These are phyloP conservation scores for Saccharum hybrid DNA, from an alignment of 202 grass and related monocot species.

Conservation along the genomic window DNA sequence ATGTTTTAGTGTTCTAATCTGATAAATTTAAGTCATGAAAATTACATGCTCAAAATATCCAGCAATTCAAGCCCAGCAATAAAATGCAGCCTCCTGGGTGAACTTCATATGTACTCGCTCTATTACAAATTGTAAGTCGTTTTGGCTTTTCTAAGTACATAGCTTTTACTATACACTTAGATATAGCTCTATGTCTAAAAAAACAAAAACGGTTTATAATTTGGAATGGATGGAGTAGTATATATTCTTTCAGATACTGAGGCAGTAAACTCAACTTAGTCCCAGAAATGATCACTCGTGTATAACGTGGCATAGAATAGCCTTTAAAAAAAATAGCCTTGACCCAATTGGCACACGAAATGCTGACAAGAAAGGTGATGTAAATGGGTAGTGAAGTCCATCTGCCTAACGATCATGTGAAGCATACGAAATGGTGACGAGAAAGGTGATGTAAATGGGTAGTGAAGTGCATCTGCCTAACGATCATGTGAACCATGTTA, in stretches of 20 bases:
- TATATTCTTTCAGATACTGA: constrained; percentile 21
- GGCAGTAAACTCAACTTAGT: neutral
- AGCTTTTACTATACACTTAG: too few species aligned
- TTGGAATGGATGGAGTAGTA: neutral
- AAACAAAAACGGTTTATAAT: too few species aligned
- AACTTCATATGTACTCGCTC: neutral
- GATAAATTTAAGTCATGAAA: neutral
- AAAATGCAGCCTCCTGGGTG: neutral
- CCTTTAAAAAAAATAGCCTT: too few species aligned
- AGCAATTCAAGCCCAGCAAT: neutral
- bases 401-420: neutral
- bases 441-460: neutral
- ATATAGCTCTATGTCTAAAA: too few species aligned
- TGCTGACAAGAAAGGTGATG: neutral
- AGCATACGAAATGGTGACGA: neutral
- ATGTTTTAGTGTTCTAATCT: neutral
- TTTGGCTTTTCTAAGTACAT: too few species aligned
- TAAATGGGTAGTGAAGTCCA: neutral
- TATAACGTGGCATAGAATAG: neutral
- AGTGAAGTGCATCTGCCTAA: neutral
- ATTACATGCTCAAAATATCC: neutral
- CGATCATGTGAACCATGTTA: neutral
- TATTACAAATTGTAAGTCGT: too few species aligned
- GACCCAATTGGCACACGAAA: neutral
- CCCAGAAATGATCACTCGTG: too few species aligned